A percentile compares a stretch with the other conserved stretches of the same genome.
Evolutionary conservation across 768 basidiomycete genomes (phyloP).

Genomic region (Boletus reticuloceps): DNA sequence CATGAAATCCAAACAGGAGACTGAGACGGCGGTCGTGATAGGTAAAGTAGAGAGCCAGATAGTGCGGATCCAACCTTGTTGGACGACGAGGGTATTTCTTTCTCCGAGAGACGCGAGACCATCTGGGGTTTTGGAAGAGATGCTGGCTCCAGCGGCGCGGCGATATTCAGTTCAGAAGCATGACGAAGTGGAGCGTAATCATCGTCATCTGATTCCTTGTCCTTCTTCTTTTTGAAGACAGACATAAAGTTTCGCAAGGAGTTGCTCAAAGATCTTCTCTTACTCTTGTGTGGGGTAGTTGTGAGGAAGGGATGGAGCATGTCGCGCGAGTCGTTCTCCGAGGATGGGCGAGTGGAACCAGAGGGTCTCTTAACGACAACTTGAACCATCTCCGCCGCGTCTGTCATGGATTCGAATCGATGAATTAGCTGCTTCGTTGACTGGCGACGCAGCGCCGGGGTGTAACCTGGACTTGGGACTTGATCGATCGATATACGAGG

Average conservation of each 20-base stretch:
- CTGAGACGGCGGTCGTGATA: conserved; percentile 34
- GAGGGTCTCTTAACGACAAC: conserved; percentile 6
- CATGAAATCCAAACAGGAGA: conserved; percentile 52
- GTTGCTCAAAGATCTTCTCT: conserved; percentile 52
- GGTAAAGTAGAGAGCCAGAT: conserved; percentile 44
- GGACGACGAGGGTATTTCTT: neutral
- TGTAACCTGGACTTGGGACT: neutral
- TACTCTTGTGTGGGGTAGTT: conserved; percentile 36
- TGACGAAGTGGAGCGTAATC: conserved; percentile 10
- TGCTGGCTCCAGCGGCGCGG: neutral
- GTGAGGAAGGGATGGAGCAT: conserved; percentile 15
- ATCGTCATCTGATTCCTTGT: conserved; percentile 28
- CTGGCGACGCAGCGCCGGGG: conserved; percentile 24
- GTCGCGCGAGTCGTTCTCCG: conserved; percentile 11
- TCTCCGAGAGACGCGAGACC: neutral
- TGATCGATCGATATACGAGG: conserved; percentile 4
- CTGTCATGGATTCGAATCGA: conserved; percentile 48
- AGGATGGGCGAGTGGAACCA: conserved; percentile 14
- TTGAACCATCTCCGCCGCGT: conserved; percentile 3
- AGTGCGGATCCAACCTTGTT: neutral
- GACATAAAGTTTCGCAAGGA: conserved; percentile 64
- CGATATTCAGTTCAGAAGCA: conserved; percentile 5
- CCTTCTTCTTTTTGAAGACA: conserved; percentile 52
- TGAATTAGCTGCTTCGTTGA: conserved; percentile 55
- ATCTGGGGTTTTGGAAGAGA: neutral